phyloP scores from a whole-genome alignment of 2,329 filamentous ascomycete species.

The Colletotrichum sublineola region DNA sequence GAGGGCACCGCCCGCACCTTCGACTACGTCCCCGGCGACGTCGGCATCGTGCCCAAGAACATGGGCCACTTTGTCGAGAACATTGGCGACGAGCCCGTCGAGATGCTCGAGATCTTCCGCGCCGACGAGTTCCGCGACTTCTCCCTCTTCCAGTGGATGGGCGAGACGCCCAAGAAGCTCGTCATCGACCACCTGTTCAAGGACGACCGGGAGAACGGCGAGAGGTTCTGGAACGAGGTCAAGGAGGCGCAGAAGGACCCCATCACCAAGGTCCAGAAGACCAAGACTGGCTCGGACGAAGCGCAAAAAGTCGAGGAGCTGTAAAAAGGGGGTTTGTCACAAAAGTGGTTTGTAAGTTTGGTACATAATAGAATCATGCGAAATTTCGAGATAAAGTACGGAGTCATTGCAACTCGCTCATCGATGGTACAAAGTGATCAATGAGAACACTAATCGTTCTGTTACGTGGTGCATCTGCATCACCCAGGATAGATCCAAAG shows the following conservation, averaged over 20 bases:
- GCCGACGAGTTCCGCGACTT: constrained; percentile 80
- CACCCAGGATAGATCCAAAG: neutral
- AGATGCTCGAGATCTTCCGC: constrained; percentile 82
- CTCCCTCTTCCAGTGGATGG: constrained; percentile 81
- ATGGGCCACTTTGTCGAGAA: constrained; percentile 89
- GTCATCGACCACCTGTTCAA: constrained; percentile 77
- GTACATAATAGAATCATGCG: no score
- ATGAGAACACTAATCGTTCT: neutral
- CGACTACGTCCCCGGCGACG: constrained; percentile 80
- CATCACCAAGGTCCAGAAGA: constrained; percentile 53
- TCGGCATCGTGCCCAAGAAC: constrained; percentile 81
- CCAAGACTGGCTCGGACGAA: neutral
- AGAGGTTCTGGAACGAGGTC: constrained; percentile 73
- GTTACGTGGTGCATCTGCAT: neutral
- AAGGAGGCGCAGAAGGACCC: constrained; percentile 72
- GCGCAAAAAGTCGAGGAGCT: constrained; percentile 25
- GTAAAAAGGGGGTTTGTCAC: neutral
- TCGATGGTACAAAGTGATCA: neutral
- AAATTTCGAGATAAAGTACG: no score
- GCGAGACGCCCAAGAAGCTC: constrained; percentile 76
- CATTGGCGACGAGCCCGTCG: constrained; percentile 79
- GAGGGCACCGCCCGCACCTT: constrained; percentile 80
- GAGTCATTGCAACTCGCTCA: no score
- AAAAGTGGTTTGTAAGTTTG: neutral
- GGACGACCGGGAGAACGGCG: constrained; percentile 70